phyloP scores from a whole-genome alignment of 331 rosid genomes.

The Telfairia occidentalis region DNA sequence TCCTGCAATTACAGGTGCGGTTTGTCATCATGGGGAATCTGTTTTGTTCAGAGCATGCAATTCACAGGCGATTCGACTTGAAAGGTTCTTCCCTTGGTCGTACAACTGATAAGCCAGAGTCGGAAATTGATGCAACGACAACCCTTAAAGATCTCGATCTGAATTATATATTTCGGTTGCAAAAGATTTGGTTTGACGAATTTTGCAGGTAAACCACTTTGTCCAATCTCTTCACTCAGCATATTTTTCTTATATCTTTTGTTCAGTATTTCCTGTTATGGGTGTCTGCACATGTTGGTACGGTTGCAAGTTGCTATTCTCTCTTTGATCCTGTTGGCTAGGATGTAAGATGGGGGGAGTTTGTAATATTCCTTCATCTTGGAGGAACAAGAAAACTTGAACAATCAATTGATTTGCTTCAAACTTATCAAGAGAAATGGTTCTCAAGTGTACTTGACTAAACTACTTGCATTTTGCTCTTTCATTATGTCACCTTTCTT shows the following conservation, averaged over 20 bases:
- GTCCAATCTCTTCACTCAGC: background rate
- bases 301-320: background rate
- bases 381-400: background rate
- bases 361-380: background rate
- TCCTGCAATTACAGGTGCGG: slow-evolving; percentile 55
- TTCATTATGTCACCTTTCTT: background rate
- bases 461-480: background rate
- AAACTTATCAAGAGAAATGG: background rate
- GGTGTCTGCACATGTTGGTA: background rate
- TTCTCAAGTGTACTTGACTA: background rate
- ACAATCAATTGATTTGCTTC: background rate
- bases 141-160: slow-evolving; percentile 94
- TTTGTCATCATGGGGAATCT: slow-evolving; percentile 95
- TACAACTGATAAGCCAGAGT: slow-evolving; percentile 55
- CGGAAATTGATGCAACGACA: slow-evolving; percentile 69
- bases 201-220: slow-evolving; percentile 49
- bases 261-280: background rate
- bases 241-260: background rate
- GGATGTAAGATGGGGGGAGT: background rate
- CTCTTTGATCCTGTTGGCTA: background rate
- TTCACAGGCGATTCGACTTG: slow-evolving; percentile 79
- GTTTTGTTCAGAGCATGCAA: slow-evolving; percentile 56
- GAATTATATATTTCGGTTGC: slow-evolving; percentile 72
- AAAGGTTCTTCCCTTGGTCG: slow-evolving; percentile 97
- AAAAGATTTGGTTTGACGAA: slow-evolving; percentile 72